Conservation (phyloP, 1,284 basidiomycete genomes). For the Sporisorium scitamineum region DNA sequence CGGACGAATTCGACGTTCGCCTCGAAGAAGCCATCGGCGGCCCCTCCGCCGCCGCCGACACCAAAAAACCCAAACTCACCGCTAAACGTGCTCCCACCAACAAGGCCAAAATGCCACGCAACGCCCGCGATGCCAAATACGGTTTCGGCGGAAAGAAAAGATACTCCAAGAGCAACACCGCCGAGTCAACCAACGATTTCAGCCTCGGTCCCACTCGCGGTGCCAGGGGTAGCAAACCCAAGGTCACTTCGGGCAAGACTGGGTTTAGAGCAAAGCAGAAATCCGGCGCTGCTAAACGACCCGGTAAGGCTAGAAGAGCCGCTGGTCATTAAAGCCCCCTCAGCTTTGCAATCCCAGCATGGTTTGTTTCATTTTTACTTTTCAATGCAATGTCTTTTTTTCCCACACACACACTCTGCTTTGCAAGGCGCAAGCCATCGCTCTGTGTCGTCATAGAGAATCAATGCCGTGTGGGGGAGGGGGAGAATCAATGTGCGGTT, state of each 20-base stretch:
- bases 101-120: constrained; percentile 62
- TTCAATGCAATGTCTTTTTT: constrained; percentile 8
- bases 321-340: constrained; percentile 37
- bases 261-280: constrained; percentile 45
- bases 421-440: too few relatives aligned
- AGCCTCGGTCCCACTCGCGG: constrained; percentile 40
- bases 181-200: constrained; percentile 64
- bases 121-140: constrained; percentile 61
- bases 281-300: constrained; percentile 40
- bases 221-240: constrained; percentile 36
- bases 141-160: constrained; percentile 67
- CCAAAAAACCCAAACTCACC: constrained; percentile 11
- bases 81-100: constrained; percentile 16
- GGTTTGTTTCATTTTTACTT: not conserved
- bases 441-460: too few relatives aligned
- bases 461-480: too few relatives aligned
- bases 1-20: constrained; percentile 79
- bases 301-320: constrained; percentile 43
- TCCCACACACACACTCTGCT: not conserved
- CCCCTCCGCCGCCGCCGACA: not conserved
- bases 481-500: too few relatives aligned
- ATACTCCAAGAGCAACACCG: constrained; percentile 63
- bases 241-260: constrained; percentile 30
- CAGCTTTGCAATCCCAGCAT: too few relatives aligned
- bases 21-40: constrained; percentile 73